These are phyloP conservation scores for Kuraishia borneana DNA, from an alignment of 805 yeast genomes.

Conservation along the genomic window DNA sequence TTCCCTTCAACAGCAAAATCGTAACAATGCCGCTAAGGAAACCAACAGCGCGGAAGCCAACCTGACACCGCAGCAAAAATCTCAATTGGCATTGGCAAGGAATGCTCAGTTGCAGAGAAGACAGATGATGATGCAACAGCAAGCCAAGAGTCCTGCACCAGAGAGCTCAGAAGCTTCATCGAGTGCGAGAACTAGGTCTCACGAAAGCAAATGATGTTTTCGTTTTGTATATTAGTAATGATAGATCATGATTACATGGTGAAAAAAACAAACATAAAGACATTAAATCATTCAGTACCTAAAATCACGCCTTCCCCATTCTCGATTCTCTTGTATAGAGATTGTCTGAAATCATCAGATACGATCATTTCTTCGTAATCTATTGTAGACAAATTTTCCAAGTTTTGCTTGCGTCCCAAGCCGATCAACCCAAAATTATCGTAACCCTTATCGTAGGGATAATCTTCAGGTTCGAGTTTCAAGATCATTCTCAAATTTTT, in stretches of 20 bases:
- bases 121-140: conserved; percentile 15
- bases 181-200: too few relatives aligned
- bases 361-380: conserved; percentile 7
- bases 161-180: conserved; percentile 4
- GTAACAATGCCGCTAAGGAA: conserved; percentile 10
- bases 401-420: conserved; percentile 6
- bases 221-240: too few relatives aligned
- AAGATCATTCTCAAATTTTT: conserved; percentile 26
- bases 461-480: conserved; percentile 17
- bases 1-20: conserved; percentile 40
- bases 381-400: conserved; percentile 6
- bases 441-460: conserved; percentile 26
- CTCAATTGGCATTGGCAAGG: conserved; percentile 29
- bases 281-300: conserved; percentile 7
- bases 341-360: conserved; percentile 10
- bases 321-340: conserved; percentile 12
- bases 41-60: conserved; percentile 10
- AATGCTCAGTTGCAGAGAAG: conserved; percentile 20
- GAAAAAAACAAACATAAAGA: background rate
- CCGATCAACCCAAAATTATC: conserved; percentile 24
- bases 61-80: conserved; percentile 31
- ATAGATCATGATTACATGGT: too few relatives aligned
- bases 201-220: too few relatives aligned
- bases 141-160: conserved; percentile 8
- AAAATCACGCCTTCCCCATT: conserved; percentile 15